Percentiles rank a stretch among this genome's conserved stretches.
Evolutionary conservation across 495 filamentous ascomycete genomes (phyloP).

Genomic region (Pseudoneurospora amorphoporcata): DNA sequence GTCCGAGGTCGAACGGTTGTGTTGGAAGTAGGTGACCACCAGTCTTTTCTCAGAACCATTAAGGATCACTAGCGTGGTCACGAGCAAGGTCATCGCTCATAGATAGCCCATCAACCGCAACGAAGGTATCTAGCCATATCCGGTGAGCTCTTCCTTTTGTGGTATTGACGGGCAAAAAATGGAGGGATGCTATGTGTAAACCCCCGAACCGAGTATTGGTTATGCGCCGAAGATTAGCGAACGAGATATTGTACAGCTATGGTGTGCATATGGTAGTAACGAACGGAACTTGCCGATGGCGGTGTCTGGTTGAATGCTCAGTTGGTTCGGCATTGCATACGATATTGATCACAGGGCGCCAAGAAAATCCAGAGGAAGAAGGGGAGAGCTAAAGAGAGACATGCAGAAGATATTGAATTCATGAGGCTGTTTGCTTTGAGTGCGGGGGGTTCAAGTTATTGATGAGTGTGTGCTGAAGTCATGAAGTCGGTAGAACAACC

Average conservation of each 20-base stretch:
- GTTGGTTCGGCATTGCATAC: not conserved
- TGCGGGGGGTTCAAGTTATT: not conserved
- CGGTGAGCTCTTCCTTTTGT: not conserved
- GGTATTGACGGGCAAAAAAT: not conserved
- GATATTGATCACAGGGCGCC: not conserved
- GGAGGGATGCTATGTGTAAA: not conserved
- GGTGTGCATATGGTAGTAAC: not conserved
- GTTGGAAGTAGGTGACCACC: too few relatives aligned
- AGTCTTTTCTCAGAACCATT: too few relatives aligned
- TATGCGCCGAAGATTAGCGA: not conserved
- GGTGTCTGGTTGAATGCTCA: not conserved
- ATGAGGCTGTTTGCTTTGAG: not conserved
- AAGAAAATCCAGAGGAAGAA: not conserved
- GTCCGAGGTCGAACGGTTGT: not conserved
- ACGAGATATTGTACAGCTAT: not conserved
- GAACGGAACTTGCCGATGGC: not conserved
- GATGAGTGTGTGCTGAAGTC: not conserved
- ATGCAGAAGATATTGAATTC: not conserved
- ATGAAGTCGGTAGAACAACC: not conserved
- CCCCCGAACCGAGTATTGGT: too few relatives aligned
- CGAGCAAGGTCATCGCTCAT: not conserved
- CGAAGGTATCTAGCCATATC: not conserved
- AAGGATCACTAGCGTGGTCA: not conserved
- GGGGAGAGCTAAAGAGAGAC: not conserved
- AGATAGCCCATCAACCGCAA: not conserved